These are phyloP conservation scores for Recurvomyces mirabilis DNA, from an alignment of 495 filamentous ascomycete species.

Conservation along the genomic window DNA sequence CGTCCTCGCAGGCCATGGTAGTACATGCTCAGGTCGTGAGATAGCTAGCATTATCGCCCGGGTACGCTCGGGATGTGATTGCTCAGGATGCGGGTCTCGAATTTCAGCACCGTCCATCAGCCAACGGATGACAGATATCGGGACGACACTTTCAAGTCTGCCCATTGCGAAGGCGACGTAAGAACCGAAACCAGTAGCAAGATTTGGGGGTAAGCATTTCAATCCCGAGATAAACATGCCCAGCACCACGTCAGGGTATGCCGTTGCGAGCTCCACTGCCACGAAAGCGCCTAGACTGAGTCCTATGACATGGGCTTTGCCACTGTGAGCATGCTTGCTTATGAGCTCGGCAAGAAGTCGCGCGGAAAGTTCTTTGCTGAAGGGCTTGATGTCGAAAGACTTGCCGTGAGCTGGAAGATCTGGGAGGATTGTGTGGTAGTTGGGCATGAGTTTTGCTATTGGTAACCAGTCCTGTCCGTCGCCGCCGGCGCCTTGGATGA, in stretches of 20 bases:
- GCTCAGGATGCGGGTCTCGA: background rate
- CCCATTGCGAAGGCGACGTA: background rate
- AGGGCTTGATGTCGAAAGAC: constrained; percentile 5
- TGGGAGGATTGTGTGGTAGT: constrained; percentile 19
- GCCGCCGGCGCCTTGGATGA: constrained; percentile 15
- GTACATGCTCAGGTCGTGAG: constrained; percentile 1
- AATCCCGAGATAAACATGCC: constrained; percentile 15
- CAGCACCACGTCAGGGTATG: constrained; percentile 8
- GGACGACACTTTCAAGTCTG: background rate
- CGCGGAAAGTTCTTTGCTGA: constrained; percentile 10
- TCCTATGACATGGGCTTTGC: constrained; percentile 18
- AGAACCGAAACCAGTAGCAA: background rate
- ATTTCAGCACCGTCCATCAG: constrained; percentile 13
- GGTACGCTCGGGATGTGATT: background rate
- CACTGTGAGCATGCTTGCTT: constrained; percentile 4
- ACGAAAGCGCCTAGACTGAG: constrained; percentile 18
- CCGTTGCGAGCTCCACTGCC: constrained; percentile 7
- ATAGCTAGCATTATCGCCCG: constrained; percentile 5
- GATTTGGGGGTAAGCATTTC: background rate
- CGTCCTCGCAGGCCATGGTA: constrained; percentile 8
- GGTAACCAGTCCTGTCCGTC: constrained; percentile 8
- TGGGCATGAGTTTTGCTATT: constrained; percentile 4
- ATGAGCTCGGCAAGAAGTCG: constrained; percentile 16
- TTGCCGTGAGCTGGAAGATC: constrained; percentile 16
- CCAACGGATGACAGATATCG: constrained; percentile 8